Evolutionary conservation across 495 filamentous ascomycete species (phyloP).

Genomic region (Cladorrhinum samala): DNA sequence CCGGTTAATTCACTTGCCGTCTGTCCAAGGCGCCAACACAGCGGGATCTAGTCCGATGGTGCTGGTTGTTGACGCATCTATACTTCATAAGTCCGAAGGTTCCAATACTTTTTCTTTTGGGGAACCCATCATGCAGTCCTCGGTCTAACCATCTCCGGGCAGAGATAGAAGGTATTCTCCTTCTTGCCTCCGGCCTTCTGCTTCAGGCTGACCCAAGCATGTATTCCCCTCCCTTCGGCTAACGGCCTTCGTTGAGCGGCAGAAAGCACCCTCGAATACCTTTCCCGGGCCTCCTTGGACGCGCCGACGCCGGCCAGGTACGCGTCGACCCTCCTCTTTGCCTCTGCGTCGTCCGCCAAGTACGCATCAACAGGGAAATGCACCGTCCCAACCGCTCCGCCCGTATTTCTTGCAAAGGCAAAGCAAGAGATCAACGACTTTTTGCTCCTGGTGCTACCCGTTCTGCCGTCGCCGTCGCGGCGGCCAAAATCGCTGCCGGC

Average conservation of each 20-base stretch:
- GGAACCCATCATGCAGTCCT: not conserved
- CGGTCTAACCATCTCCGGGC: not conserved
- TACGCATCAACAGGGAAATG: constrained; percentile 2
- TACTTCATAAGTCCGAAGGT: too few relatives aligned
- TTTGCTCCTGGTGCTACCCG: not conserved
- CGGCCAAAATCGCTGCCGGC: constrained; percentile 9
- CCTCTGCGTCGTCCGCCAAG: not conserved
- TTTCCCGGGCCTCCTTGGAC: not conserved
- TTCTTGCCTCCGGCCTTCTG: constrained; percentile 10
- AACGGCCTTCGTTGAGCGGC: constrained; percentile 13
- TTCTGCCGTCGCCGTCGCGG: too few relatives aligned
- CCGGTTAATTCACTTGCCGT: too few relatives aligned
- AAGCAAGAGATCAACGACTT: constrained; percentile 2
- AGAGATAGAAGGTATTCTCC: constrained; percentile 14
- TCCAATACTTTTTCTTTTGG: too few relatives aligned
- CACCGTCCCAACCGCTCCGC: constrained; percentile 1
- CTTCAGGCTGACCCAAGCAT: constrained; percentile 19
- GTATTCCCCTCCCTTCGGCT: constrained; percentile 5
- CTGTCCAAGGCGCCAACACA: too few relatives aligned
- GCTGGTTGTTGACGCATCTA: too few relatives aligned
- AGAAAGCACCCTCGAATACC: constrained; percentile 1
- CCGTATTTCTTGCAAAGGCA: not conserved
- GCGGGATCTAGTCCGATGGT: too few relatives aligned
- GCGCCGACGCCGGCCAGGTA: not conserved
- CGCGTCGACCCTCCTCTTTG: not conserved